Conservation (phyloP, 192 early-diverging fungal genomes). For the Obelidium mucronatum region DNA sequence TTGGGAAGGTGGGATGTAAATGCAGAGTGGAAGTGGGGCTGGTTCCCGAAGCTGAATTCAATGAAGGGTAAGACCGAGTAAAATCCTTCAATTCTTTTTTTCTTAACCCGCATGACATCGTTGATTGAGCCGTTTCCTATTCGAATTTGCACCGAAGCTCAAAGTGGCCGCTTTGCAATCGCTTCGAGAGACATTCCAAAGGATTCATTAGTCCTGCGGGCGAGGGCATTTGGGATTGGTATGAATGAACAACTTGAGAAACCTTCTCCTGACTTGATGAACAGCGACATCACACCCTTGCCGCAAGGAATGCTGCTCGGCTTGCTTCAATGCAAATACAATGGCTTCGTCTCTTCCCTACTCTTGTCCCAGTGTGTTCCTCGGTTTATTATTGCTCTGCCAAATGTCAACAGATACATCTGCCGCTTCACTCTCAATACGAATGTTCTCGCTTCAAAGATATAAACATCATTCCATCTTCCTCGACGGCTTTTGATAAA, state of each 20-base stretch:
- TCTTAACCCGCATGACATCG: background rate
- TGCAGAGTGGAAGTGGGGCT: too few relatives aligned
- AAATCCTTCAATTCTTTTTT: background rate
- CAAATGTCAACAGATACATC: background rate
- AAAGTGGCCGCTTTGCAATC: slow-evolving; percentile 22
- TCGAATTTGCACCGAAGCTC: background rate
- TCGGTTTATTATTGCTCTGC: slow-evolving; percentile 22
- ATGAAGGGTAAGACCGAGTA: background rate
- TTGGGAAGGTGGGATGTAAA: background rate
- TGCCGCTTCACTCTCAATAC: slow-evolving; percentile 19
- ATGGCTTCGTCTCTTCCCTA: slow-evolving; percentile 4
- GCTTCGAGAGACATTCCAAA: background rate
- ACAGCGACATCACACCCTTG: background rate
- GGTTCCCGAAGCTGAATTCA: too few relatives aligned
- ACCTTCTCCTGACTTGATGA: background rate
- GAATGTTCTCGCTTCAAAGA: slow-evolving; percentile 24
- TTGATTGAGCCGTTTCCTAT: background rate
- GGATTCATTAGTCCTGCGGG: slow-evolving; percentile 10
- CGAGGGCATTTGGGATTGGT: slow-evolving; percentile 26
- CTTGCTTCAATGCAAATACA: slow-evolving; percentile 12
- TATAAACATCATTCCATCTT: background rate
- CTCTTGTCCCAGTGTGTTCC: slow-evolving; percentile 4
- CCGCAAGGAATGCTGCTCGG: slow-evolving; percentile 22
- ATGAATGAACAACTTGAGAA: background rate
- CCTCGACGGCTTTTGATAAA: background rate